Conservation (phyloP, 176 grass and related monocot species). For the Cenchrus purpureus region DNA sequence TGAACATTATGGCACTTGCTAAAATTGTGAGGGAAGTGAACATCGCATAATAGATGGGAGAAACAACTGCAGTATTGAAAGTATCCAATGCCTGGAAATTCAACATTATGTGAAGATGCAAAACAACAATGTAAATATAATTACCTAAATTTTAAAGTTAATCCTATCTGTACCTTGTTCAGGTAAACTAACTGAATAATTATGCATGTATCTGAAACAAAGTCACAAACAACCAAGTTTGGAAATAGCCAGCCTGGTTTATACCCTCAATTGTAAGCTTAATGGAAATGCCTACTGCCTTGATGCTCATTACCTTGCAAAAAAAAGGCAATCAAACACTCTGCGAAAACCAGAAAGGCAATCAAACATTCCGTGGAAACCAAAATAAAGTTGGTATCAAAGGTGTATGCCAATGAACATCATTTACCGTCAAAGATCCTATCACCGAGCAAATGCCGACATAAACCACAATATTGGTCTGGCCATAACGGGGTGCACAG, state of each 20-base stretch:
- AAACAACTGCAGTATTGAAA: constrained; percentile 96
- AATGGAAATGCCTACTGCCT: constrained; percentile 90
- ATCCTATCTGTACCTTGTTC: constrained; percentile 71
- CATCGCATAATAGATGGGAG: constrained; percentile 96
- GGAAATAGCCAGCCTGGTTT: constrained; percentile 89
- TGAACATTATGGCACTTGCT: constrained; percentile 99
- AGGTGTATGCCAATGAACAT: neutral
- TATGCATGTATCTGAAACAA: constrained; percentile 74
- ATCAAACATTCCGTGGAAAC: constrained; percentile 24
- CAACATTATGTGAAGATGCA: neutral
- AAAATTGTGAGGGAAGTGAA: constrained; percentile 97
- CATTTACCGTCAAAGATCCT: constrained; percentile 95
- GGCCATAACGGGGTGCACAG: constrained; percentile 84
- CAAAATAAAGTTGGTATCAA: constrained; percentile 11
- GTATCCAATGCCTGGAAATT: constrained; percentile 85
- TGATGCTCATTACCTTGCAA: constrained; percentile 96
- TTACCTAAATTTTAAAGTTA: neutral
- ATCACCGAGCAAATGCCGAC: constrained; percentile 88
- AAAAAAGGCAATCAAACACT: neutral
- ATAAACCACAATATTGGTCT: constrained; percentile 91
- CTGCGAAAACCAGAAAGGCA: neutral
- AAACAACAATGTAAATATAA: neutral
- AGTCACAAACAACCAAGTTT: constrained; percentile 93
- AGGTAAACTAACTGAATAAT: constrained; percentile 90
- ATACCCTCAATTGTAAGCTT: constrained; percentile 87